Evolutionary conservation across 169 alveolate genomes (phyloP), one percentile per base, ranked within the genome.

Genomic region (Plasmodium fragile): DNA sequence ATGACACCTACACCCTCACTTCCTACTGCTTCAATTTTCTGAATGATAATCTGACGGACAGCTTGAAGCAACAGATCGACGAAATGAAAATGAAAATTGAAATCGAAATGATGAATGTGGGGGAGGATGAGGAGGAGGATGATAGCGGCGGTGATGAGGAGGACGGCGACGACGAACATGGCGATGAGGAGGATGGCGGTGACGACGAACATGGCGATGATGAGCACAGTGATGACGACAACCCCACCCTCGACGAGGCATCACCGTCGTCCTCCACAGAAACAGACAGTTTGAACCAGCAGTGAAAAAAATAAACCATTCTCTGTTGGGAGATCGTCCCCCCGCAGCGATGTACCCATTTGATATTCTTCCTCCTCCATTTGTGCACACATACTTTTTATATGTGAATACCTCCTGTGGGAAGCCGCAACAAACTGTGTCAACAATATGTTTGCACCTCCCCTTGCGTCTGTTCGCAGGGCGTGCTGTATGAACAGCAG

Each of bases 61-160:
- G 55, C 43, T 16, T 85, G 72, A 73, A 75, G 45, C 87, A 85
- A 43, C 93, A 85, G 79, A 85, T 85, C 53, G 93, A 85, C 25
- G 93, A 85, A 32, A 85, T 85, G 93, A 85, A 55, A 75, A 85
- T 85, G 93, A 85, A 77, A 36, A 85, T 85, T 1, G 93, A 85
- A 53, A 85, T 85, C 28, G 93, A 85, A 34, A 85, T 85, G 93
- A 85, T 85, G 87, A 85, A 85, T 43, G 79, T 78, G 4, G 84
- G 59, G 13, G 92, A n/a, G 32, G 93, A 45, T 32, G 85, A 75
- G 53, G 69, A 75, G 1, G 80, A 73, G 3, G 82, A 65, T 1
- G 93, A 85, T n/a, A 85, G 52, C 13, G 59, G 75, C 7, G n/a
- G 7, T 1, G 30, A 39, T n/a, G 2, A 45, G 5, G 82, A 34